Percentiles rank a stretch among this genome's conserved stretches.
These are phyloP conservation scores for Stemphylium beticola DNA, from an alignment of 2,329 filamentous ascomycete genomes.

Conservation along the genomic window DNA sequence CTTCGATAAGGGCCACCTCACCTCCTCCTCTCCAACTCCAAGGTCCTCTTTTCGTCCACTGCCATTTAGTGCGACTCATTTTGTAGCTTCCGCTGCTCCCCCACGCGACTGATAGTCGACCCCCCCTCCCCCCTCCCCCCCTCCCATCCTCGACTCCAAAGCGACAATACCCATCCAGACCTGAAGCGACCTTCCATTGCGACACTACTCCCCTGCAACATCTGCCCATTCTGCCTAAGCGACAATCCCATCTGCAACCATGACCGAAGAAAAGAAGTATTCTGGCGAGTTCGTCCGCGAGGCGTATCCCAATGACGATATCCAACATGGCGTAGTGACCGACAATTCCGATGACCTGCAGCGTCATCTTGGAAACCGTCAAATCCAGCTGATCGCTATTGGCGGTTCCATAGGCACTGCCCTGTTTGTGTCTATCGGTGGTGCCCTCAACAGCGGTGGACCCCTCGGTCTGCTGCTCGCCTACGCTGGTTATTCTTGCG, in stretches of 20 bases:
- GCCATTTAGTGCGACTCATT: conserved; percentile 30
- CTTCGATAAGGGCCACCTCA: conserved; percentile 24
- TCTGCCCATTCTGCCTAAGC: conserved; percentile 14
- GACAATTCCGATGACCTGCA: conserved; percentile 49
- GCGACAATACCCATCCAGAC: conserved; percentile 17
- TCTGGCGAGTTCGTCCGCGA: conserved; percentile 40
- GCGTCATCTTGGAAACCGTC: conserved; percentile 49
- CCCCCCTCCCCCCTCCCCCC: conserved; percentile 6
- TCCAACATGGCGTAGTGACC: conserved; percentile 37
- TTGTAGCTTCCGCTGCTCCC: conserved; percentile 29
- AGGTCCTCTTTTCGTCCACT: conserved; percentile 25
- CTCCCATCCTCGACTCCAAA: conserved; percentile 18
- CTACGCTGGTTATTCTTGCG: conserved; percentile 61
- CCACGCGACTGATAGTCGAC: conserved; percentile 20
- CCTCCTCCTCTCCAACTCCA: conserved; percentile 19
- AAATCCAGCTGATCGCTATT: conserved; percentile 51
- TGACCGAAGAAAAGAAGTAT: conserved; percentile 42
- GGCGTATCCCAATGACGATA: conserved; percentile 28
- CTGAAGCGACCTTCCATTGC: conserved; percentile 23
- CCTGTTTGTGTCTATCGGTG: conserved; percentile 67
- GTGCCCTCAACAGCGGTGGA: conserved; percentile 59
- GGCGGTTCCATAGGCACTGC: conserved; percentile 53
- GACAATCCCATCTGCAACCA: conserved; percentile 31
- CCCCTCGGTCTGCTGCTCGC: conserved; percentile 64
- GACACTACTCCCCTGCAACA: conserved; percentile 19